Percentiles rank a stretch among this genome's conserved stretches.
phyloP scores from a whole-genome alignment of 768 basidiomycete genomes.

The Ramaria sp. region DNA sequence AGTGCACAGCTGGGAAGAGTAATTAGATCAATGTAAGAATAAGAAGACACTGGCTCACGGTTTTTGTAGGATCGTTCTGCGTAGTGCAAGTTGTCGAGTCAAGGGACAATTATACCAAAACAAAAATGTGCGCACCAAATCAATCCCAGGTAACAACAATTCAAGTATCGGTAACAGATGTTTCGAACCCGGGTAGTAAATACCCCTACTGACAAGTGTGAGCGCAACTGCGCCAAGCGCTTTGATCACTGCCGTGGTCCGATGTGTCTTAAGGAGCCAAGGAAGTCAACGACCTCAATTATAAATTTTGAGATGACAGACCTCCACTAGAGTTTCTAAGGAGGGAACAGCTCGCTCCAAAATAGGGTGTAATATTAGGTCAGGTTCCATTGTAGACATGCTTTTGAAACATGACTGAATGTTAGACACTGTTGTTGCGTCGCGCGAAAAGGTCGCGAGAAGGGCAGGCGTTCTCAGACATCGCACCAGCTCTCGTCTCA shows the following conservation, averaged over 20 bases:
- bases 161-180: conserved; percentile 72
- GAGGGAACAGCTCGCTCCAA: conserved; percentile 79
- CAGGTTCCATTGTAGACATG: conserved; percentile 77
- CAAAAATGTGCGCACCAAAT: conserved; percentile 42
- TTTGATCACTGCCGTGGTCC: conserved; percentile 79
- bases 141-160: conserved; percentile 76
- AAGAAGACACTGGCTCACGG: conserved; percentile 30
- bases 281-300: conserved; percentile 1
- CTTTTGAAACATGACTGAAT: conserved; percentile 75
- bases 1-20: conserved; percentile 49
- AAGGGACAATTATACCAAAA: not conserved
- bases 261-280: conserved; percentile 46
- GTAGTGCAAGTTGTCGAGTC: conserved; percentile 3
- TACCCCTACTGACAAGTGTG: conserved; percentile 65
- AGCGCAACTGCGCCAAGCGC: conserved; percentile 74
- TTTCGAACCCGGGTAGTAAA: conserved; percentile 76
- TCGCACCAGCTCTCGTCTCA: conserved; percentile 79
- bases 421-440: conserved; percentile 59
- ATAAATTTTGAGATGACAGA: conserved; percentile 19
- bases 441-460: conserved; percentile 86
- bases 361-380: conserved; percentile 70
- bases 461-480: conserved; percentile 72
- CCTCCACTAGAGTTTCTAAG: conserved; percentile 82
- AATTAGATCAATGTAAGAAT: not conserved
- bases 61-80: conserved; percentile 73